phyloP scores from a whole-genome alignment of 768 basidiomycete genomes.

The Suillus cothurnatus region DNA sequence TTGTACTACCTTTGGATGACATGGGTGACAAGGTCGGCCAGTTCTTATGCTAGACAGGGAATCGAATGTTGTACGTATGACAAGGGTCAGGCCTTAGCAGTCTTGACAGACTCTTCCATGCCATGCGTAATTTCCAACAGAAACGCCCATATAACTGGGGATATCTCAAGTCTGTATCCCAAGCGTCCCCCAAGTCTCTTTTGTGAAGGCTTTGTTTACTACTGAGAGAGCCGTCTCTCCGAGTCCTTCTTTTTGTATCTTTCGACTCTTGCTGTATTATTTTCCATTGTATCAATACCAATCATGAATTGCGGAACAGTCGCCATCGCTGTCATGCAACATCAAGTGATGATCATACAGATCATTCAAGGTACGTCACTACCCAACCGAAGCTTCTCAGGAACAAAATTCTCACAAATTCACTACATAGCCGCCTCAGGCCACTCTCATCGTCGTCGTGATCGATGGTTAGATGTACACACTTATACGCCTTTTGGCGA shows the following conservation, averaged over 20 bases:
- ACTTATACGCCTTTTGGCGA: conserved; percentile 66
- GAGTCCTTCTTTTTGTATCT: conserved; percentile 5
- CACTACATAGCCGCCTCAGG: conserved; percentile 35
- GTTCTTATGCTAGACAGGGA: not conserved
- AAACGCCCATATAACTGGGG: conserved; percentile 22
- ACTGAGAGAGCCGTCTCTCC: not conserved
- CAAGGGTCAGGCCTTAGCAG: conserved; percentile 14
- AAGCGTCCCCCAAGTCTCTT: conserved; percentile 3
- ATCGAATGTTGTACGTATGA: conserved; percentile 14
- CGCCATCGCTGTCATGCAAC: conserved; percentile 70
- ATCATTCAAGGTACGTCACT: conserved; percentile 56
- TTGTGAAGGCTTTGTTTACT: not conserved
- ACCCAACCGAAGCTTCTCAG: not conserved
- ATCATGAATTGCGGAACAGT: conserved; percentile 59
- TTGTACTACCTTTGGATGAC: not conserved
- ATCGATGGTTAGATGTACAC: conserved; percentile 66
- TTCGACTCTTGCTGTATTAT: conserved; percentile 22
- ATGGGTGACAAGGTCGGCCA: not conserved
- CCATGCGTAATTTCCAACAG: not conserved
- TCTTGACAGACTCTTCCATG: not conserved
- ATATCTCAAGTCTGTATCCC: not conserved
- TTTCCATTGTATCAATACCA: conserved; percentile 19
- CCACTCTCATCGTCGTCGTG: conserved; percentile 54
- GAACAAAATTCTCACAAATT: conserved; percentile 11
- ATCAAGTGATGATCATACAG: conserved; percentile 61